A percentile compares a stretch with the other conserved stretches of the same genome.
Evolutionary conservation across 495 filamentous ascomycete genomes (phyloP).

Genomic region (Hypoxylon subgilvum): DNA sequence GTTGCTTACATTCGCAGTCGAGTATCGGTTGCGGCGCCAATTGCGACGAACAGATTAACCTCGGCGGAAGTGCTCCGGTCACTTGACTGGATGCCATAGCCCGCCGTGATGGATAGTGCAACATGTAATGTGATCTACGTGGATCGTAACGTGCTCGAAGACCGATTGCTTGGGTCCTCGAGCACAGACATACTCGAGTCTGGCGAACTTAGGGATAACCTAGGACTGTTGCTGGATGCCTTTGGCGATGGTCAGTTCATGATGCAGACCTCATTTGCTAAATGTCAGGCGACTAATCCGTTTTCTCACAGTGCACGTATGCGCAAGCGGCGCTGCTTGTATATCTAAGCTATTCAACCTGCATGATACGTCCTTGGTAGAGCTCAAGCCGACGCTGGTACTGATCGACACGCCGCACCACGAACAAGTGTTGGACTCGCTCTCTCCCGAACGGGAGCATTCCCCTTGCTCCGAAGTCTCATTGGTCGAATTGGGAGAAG

Average conservation of each 20-base stretch:
- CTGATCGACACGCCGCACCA: slow-evolving; percentile 72
- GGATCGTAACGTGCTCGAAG: slow-evolving; percentile 71
- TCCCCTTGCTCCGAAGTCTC: slow-evolving; percentile 43
- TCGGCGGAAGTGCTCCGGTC: slow-evolving; percentile 56
- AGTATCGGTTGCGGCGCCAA: slow-evolving; percentile 25
- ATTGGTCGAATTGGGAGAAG: slow-evolving; percentile 41
- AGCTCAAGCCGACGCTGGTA: slow-evolving; percentile 74
- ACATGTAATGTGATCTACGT: slow-evolving; percentile 84
- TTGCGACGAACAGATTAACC: slow-evolving; percentile 28
- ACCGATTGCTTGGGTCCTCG: slow-evolving; percentile 58
- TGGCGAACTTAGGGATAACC: slow-evolving; percentile 51
- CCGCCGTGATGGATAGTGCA: slow-evolving; percentile 67
- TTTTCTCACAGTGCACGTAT: slow-evolving; percentile 68
- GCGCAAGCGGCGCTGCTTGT: slow-evolving; percentile 72
- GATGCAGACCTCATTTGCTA: neutral
- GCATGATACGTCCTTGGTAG: slow-evolving; percentile 64
- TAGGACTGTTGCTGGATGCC: slow-evolving; percentile 53
- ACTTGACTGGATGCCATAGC: slow-evolving; percentile 55
- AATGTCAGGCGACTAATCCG: slow-evolving; percentile 34
- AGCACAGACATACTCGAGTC: slow-evolving; percentile 31
- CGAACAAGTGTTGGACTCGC: slow-evolving; percentile 49
- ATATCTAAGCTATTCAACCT: slow-evolving; percentile 71
- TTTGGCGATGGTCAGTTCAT: slow-evolving; percentile 56
- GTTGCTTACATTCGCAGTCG: slow-evolving; percentile 8
- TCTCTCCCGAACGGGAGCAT: slow-evolving; percentile 51